Percentiles rank a stretch among this genome's conserved stretches.
Evolutionary conservation across 129 eudicot genomes (phyloP).

Genomic region (Lactuca saligna): DNA sequence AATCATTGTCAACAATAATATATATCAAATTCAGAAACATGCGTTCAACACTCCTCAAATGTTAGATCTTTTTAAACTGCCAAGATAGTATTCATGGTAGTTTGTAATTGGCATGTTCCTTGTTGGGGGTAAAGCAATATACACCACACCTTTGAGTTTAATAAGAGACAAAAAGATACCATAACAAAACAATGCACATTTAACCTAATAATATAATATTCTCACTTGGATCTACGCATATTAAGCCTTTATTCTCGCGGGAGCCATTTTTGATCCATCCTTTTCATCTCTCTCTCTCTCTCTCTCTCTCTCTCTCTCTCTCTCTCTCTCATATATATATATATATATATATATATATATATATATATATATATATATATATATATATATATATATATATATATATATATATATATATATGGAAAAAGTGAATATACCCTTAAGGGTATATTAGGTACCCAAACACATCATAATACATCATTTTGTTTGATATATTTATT

Average conservation of each 20-base stretch:
- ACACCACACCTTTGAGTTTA: conserved; percentile 21
- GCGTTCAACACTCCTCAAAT: neutral
- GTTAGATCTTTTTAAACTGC: neutral
- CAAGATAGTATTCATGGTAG: neutral
- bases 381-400: neutral
- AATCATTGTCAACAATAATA: neutral
- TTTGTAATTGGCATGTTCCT: neutral
- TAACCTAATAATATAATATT: conserved; percentile 26
- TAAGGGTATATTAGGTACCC: no score
- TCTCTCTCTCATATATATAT: neutral
- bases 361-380: neutral
- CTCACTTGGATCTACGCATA: conserved; percentile 28
- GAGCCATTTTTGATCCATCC: conserved; percentile 32
- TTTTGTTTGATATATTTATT: no score
- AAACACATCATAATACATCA: no score
- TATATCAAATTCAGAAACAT: neutral
- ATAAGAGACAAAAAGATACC: conserved; percentile 31
- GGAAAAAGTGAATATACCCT: no score
- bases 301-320: neutral
- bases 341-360: neutral
- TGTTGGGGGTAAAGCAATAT: neutral
- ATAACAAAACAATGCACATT: conserved; percentile 25
- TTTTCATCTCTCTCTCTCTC: conserved; percentile 9
- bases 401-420: neutral
- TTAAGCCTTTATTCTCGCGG: conserved; percentile 37